Evolutionary conservation across 176 grass and related monocot species (phyloP), one percentile per base, ranked within the genome.

Genomic region (Cymbopogon citratus): DNA sequence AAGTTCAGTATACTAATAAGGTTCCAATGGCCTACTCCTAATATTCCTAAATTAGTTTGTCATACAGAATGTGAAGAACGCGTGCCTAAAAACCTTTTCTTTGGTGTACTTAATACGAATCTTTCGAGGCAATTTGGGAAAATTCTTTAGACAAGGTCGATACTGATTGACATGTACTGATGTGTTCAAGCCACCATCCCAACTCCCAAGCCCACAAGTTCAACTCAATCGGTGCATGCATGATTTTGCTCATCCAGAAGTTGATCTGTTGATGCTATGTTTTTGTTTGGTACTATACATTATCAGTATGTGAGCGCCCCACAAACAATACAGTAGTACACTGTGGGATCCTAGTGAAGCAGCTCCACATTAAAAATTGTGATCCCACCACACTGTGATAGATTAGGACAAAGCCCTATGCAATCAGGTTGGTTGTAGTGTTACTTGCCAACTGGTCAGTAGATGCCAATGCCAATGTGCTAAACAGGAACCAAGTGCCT

Each of bases 391-490:
- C 70, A 69, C 57, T 23, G 24, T 46, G 70, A 48, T 46, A 71
- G 45, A 78, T 36, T 8, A 86, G 66, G 79, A 81, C 79, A 77
- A 77, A 78, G 12, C 56, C 44, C 36, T 44, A 36, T 64, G 73
- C 88, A 72, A 78, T 78, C 45, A 82, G 63, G 66, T 67, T 81
- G 63, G 66, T 57, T 46, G 56, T 16, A 82, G 44, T 78, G 83
- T 86, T 86, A 41, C 36, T 75, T 54, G 66, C 79, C 73, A 52
- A 77, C 80, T 83, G 84, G 79, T 67, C 39, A 80, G 68, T 74
- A 69, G 68, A 86, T 86, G 79, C 74, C 51, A 86, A 86, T 86
- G 79, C 66, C 39, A 86, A 15, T 31, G 67, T 61, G 67, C 68
- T 69, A 62, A 74, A 86, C n/a, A 73, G 40, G 64, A 73, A 57